These are phyloP conservation scores for Thuja plicata DNA, from an alignment of 83 land plant species.

Conservation along the genomic window DNA sequence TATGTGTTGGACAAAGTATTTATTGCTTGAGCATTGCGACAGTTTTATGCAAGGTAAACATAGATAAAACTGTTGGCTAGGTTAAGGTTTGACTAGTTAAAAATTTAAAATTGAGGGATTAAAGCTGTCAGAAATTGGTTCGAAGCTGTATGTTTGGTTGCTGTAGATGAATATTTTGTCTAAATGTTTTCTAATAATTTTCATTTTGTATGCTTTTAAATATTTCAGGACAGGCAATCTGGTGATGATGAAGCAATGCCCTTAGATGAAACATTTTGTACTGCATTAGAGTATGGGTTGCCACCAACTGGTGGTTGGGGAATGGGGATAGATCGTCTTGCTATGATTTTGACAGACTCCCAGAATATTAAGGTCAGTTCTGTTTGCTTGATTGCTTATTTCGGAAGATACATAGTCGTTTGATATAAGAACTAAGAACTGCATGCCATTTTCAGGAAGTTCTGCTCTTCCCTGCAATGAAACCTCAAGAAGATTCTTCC, in stretches of 20 bases:
- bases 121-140: background rate
- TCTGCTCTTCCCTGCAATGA: constrained; percentile 79
- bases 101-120: background rate
- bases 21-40: background rate
- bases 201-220: background rate
- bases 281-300: constrained; percentile 92
- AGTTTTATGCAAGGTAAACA: background rate
- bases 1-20: background rate
- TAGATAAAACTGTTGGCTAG: background rate
- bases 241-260: constrained; percentile 99
- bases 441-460: constrained; percentile 54
- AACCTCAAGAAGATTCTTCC: constrained; percentile 65
- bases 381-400: constrained; percentile 1
- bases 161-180: background rate
- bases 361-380: constrained; percentile 86
- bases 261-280: constrained; percentile 84
- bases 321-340: constrained; percentile 85
- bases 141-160: background rate
- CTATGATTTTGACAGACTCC: constrained; percentile 94
- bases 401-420: background rate
- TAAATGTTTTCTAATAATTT: background rate
- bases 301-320: constrained; percentile 99
- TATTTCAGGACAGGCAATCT: constrained; percentile 75
- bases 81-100: background rate
- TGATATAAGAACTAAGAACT: background rate